A percentile compares a stretch with the other conserved stretches of the same genome.
Conservation (phyloP, 2,329 filamentous ascomycete genomes). For the Albifimbria verrucaria region DNA sequence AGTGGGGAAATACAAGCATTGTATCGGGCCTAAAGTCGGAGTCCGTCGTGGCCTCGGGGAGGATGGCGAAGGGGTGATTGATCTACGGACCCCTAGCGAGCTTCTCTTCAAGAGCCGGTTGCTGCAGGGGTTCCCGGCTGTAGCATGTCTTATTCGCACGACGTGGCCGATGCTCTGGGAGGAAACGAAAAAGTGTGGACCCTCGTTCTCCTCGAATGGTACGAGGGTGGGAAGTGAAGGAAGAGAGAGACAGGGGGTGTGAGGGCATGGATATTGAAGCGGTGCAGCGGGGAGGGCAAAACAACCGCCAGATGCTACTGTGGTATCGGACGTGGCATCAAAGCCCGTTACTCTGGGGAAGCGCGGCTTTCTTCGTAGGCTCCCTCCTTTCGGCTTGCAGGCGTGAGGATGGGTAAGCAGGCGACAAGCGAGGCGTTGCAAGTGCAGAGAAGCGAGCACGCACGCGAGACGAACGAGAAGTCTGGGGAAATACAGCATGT, state of each 20-base stretch:
- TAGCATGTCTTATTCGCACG: background rate
- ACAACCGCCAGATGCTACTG: background rate
- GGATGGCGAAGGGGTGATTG: background rate
- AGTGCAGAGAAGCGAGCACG: background rate
- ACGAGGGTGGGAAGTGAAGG: too few species aligned
- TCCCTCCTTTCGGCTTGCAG: too few species aligned
- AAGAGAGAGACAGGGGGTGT: background rate
- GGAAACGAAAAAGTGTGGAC: background rate
- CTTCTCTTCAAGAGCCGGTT: background rate
- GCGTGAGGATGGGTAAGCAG: too few species aligned
- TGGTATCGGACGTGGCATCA: background rate
- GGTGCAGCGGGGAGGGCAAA: background rate
- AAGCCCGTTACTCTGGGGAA: background rate
- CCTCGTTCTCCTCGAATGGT: background rate
- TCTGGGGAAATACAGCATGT: background rate
- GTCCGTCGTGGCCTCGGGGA: background rate
- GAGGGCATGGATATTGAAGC: background rate
- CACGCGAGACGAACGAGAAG: background rate
- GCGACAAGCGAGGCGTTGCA: background rate
- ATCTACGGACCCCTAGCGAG: background rate
- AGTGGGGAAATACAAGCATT: background rate
- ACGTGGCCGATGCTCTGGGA: background rate
- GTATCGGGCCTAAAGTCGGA: background rate
- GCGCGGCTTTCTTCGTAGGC: too few species aligned
- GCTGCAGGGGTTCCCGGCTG: background rate